Evolutionary conservation across 805 yeast species (phyloP).

Genomic region (Torulaspora franciscae): DNA sequence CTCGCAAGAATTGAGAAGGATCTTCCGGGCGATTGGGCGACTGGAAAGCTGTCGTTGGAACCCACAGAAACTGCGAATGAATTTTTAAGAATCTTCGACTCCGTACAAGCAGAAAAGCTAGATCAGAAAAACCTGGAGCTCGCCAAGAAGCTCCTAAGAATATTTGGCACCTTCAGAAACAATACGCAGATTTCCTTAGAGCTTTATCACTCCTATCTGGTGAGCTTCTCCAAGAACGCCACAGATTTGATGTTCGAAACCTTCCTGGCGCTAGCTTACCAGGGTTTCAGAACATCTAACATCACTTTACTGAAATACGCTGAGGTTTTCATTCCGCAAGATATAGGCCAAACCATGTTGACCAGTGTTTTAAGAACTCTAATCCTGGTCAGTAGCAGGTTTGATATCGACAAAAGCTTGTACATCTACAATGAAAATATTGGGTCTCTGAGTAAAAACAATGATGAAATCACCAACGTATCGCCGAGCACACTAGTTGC

Average conservation of each 20-base stretch:
- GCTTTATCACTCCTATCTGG: constrained; percentile 40
- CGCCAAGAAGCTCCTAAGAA: constrained; percentile 20
- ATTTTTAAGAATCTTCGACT: constrained; percentile 16
- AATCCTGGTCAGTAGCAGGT: constrained; percentile 41
- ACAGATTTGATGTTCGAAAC: constrained; percentile 41
- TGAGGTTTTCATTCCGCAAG: constrained; percentile 34
- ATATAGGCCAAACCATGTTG: constrained; percentile 26
- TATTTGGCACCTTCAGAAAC: constrained; percentile 18
- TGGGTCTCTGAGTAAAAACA: constrained; percentile 35
- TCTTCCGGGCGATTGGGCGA: constrained; percentile 2
- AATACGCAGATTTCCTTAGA: constrained; percentile 33
- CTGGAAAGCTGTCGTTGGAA: not conserved
- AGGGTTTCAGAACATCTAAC: constrained; percentile 36
- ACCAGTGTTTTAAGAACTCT: constrained; percentile 38
- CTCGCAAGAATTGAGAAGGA: constrained; percentile 4
- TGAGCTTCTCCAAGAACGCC: constrained; percentile 38
- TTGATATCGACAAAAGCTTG: constrained; percentile 40
- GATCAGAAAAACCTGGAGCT: constrained; percentile 27
- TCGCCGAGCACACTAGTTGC: constrained; percentile 44
- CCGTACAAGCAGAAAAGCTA: constrained; percentile 37
- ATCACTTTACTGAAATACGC: constrained; percentile 37
- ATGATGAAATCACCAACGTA: constrained; percentile 22
- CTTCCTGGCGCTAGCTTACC: constrained; percentile 40
- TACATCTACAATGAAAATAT: constrained; percentile 46
- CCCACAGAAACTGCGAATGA: constrained; percentile 2